Conservation (phyloP, 108 stramenopile species). For the Aurantiochytrium sp. region DNA sequence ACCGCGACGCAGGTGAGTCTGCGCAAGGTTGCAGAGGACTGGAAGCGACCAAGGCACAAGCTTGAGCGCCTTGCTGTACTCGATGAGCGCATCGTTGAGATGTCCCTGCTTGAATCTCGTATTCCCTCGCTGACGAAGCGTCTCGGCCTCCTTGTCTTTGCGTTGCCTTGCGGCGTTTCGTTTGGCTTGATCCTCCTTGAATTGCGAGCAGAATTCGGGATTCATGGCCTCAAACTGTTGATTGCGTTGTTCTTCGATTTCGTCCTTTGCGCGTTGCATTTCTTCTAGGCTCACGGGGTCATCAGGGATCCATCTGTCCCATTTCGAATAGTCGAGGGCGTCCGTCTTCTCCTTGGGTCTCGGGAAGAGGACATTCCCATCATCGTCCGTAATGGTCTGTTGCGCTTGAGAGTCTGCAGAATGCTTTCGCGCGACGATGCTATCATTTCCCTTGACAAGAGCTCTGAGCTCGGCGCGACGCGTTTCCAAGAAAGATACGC, state of each 20-base stretch:
- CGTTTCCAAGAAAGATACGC: not conserved
- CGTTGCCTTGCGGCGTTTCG: not conserved
- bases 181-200: constrained; percentile 9
- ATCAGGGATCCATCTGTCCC: constrained; percentile 23
- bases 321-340: constrained; percentile 25
- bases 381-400: constrained; percentile 13
- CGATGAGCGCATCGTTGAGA: not conserved
- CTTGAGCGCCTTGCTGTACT: constrained; percentile 21
- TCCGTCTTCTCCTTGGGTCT: not conserved
- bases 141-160: constrained; percentile 19
- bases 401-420: no score
- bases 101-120: not conserved
- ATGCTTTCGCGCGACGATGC: not conserved
- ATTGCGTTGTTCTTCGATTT: constrained; percentile 21
- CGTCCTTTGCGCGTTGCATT: not conserved
- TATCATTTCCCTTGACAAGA: not conserved
- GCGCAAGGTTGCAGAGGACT: constrained; percentile 22
- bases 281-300: constrained; percentile 20
- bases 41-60: not conserved
- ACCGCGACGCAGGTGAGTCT: not conserved
- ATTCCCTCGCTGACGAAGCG: not conserved
- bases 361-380: constrained; percentile 8
- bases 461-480: not conserved
- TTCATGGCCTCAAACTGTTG: constrained; percentile 19
- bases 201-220: constrained; percentile 29